These are phyloP conservation scores for Schwanniomyces polymorphus DNA, from an alignment of 805 yeast species.

Conservation along the genomic window DNA sequence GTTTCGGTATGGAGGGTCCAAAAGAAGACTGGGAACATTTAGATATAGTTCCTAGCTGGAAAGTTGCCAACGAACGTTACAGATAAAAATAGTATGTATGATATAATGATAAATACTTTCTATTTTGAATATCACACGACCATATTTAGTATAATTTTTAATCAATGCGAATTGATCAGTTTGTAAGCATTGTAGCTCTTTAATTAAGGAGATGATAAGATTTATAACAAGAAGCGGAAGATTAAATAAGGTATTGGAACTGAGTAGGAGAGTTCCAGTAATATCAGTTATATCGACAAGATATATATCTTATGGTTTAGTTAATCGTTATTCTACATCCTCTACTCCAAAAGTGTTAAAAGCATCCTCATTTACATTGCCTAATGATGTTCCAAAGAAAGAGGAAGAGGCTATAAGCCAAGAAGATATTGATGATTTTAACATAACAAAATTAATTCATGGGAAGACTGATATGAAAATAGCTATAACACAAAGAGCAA, in stretches of 20 bases:
- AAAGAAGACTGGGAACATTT: conserved; percentile 38
- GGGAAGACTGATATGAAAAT: conserved; percentile 39
- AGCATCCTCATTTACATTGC: conserved; percentile 28
- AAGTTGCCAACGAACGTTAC: conserved; percentile 39
- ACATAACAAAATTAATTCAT: conserved; percentile 29
- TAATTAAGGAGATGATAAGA: background rate
- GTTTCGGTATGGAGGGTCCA: conserved; percentile 47
- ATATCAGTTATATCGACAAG: background rate
- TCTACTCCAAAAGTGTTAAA: conserved; percentile 19
- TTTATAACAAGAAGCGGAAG: background rate
- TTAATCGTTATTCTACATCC: background rate
- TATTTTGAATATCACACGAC: background rate
- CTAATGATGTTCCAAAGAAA: conserved; percentile 17
- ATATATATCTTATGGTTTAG: background rate
- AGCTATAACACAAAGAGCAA: conserved; percentile 50
- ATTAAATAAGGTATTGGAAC: too few species aligned
- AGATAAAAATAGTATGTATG: conserved; percentile 3
- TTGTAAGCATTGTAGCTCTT: background rate
- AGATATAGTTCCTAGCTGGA: conserved; percentile 42
- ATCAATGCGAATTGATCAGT: background rate
- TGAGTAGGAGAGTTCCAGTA: background rate
- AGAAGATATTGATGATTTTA: conserved; percentile 29
- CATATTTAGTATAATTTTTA: background rate
- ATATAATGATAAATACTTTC: background rate
- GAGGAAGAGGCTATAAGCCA: conserved; percentile 15